Base-by-base conservation (phyloP, 352 stramenopile genomes). In the Phytophthora crassamura region DNA sequence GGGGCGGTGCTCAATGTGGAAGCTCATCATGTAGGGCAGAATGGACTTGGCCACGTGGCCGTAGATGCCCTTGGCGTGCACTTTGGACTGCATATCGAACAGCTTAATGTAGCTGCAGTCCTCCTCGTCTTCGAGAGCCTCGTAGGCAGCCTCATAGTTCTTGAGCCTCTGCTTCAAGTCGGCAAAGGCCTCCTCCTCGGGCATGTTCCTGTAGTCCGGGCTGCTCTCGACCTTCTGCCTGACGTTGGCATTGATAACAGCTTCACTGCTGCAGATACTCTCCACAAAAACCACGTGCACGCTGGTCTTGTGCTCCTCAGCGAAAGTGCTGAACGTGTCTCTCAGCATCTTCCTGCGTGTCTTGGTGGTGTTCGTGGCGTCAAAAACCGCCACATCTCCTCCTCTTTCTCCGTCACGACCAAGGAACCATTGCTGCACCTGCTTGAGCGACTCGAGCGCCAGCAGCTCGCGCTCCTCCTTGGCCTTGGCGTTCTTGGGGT, bases 11-110 rank as follows among this genome's bases (percentile, higher is more conserved):
- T 91, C 80, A 63, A 98, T 98, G 81, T 98, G 94, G 56, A 98
- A 96, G 74, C 97, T 98, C 86, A 93, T 95, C 84, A 97, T 93
- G 69, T 97, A 97, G 14, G 89, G 91, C 60, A 95, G 63, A n/a
- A 97, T 93, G 25, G 90, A 96, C 75, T 95, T 97, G 66, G 90
- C 89, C 35, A 97, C 82, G 50, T 96, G 90, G 8, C 90, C 90
- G 51, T 90, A 90, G 54, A 94, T 93, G 38, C 83, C 81, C 62
- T 94, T 94, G 50, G 86, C 86, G 74, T 94, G 84, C 42, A 94
- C 86, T 58, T 93, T 93, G 40, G 86, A 94, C 75, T 94, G 86
- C 35, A 93, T 78, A 52, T 97, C 88, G 51, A 95, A 96, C 45
- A 95, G 75, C 64, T 97, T 97, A 49, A 96, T 94, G 72, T 94